Base-by-base conservation (phyloP, 495 filamentous ascomycete genomes). In the Corynascus novoguineensis region DNA sequence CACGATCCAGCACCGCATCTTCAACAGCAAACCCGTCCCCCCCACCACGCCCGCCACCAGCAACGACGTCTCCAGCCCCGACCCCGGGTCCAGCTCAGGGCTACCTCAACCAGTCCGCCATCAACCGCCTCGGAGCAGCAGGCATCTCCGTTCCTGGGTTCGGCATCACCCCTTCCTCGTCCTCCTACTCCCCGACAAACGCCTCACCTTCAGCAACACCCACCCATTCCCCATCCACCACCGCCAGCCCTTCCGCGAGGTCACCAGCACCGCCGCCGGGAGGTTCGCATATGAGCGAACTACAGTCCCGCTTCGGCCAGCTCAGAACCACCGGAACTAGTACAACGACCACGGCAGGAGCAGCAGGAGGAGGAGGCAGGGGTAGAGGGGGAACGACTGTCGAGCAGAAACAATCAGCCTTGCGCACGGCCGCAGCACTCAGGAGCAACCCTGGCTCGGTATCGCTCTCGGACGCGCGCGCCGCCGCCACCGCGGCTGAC, bases 141-240 rank as follows among this genome's bases (percentile, higher is more conserved):
- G 92, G 92, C 4, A 78, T 96, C 41, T 88, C 85, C 0, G 90
- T 97, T 3, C 89, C 92, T 1, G 88, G 80, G 0, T 75, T 96
- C 40, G 87, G 87, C 15, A 95, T 96, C 58, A 84, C 84, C 12
- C 84, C 14, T 12, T 19, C 59, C 24, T 9, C 58, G 0, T 8
- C 57, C 17, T 47, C 52, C 58, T 21, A 48, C 55, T 17, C 59
- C n/a, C n/a, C n/a, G n/a, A n/a, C n/a, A n/a, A n/a, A n/a, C n/a
- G n/a, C n/a, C n/a, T n/a, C n/a, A n/a, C n/a, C n/a, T n/a, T n/a
- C n/a, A n/a, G n/a, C 45, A 11, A 44, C 32, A 9, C 58, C 42
- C 17, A 56, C 38, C 12, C 50, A 29, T 47, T 51, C 52, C 51
- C 54, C 34, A 5, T 52, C 66, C 60, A 44, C 62, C 48, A 48